Evolutionary conservation across 129 eudicot genomes (phyloP), one percentile per base, ranked within the genome.

Genomic region (Deinandra increscens): DNA sequence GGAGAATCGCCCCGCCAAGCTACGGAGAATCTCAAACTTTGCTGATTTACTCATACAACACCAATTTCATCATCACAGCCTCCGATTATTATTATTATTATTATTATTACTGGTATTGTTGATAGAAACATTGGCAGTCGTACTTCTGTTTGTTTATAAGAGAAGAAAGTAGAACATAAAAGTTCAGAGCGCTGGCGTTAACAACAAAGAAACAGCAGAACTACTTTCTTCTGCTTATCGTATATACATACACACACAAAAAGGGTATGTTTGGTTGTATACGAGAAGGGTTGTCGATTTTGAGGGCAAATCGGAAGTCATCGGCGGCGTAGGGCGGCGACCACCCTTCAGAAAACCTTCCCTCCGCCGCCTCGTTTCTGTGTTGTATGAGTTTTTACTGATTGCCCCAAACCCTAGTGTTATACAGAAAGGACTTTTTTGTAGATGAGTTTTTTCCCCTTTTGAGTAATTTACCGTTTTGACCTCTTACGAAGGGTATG

Each of bases 1-100:
- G 42, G 37, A 41, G 56, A 73, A 68, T 48, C 45, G 78, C 87
- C 87, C 71, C 70, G 80, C 76, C 83, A 84, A 75, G 84, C 14
- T 70, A 68, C 81, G 75, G 61, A 31, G 46, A 0, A 69, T 61
- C 75, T 68, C 75, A 26, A 54, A 26, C 48, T 51, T 50, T 1
- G 13, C 60, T 18, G 39, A 68, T 29, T 43, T 54, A 77, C 76
- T 77, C 81, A 69, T 11, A 77, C 71, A 77, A 77, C 50, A 42
- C 46, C 9, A 68, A 49, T 1, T 20, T 14, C 33, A 74, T 80
- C 83, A 80, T 80, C 83, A 80, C 49, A 18, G 80, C 80, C 80
- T 68, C 68, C 2, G 20, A 11, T 42, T 70, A 31, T 66, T 42
- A 43, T 43, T 65, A 43, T 43, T 56, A 41, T 42, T 45, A 15